Evolutionary conservation across 2,329 filamentous ascomycete species (phyloP).

Genomic region (Colletotrichum eremochloae): DNA sequence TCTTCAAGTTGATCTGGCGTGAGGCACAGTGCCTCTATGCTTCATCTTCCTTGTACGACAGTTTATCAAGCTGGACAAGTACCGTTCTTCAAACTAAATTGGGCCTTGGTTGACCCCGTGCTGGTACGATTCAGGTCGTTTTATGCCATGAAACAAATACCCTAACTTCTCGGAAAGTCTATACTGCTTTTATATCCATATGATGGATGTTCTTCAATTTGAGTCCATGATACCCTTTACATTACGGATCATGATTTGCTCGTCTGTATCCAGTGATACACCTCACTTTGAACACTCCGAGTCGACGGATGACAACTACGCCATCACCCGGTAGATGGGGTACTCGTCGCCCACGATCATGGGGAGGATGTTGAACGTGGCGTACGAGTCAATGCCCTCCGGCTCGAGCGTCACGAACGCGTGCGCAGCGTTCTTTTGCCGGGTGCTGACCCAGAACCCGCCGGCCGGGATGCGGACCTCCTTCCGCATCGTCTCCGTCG

Average conservation of each 20-base stretch:
- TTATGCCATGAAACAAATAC: neutral
- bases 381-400: constrained; percentile 52
- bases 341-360: constrained; percentile 49
- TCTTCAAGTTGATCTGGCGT: too few relatives aligned
- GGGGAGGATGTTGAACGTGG: constrained; percentile 49
- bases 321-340: constrained; percentile 47
- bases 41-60: too few relatives aligned
- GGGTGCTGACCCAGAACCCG: constrained; percentile 50
- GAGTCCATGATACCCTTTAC: neutral
- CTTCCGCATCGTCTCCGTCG: constrained; percentile 40
- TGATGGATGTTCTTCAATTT: neutral
- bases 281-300: too few relatives aligned
- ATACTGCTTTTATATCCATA: neutral
- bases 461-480: constrained; percentile 47
- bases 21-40: too few relatives aligned
- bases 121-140: neutral
- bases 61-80: too few relatives aligned
- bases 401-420: constrained; percentile 50
- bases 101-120: too few relatives aligned
- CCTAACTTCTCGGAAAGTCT: neutral
- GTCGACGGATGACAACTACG: neutral
- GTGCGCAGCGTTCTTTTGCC: constrained; percentile 50
- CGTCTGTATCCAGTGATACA: too few relatives aligned
- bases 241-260: too few relatives aligned
- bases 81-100: too few relatives aligned